Conservation (phyloP, 305 asterid species). For the Fraxinus sp. region DNA sequence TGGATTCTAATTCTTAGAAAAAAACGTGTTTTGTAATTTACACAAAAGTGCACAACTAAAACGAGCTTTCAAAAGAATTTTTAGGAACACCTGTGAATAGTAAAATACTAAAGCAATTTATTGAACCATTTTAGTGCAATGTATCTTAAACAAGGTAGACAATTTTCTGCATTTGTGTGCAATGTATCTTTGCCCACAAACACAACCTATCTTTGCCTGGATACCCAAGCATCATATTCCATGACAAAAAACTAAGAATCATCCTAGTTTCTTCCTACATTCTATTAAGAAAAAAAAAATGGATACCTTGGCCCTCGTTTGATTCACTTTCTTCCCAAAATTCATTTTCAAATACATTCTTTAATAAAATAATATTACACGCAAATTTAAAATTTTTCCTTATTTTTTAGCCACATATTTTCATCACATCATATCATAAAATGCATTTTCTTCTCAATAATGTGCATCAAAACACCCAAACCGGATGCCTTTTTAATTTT, state of each 20-base stretch:
- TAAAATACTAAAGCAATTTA: background rate
- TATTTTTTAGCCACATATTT: too few relatives aligned
- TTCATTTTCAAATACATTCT: too few relatives aligned
- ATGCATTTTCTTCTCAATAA: background rate
- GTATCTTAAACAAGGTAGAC: background rate
- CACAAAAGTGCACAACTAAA: background rate
- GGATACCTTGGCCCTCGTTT: too few relatives aligned
- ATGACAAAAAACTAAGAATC: background rate
- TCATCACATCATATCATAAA: background rate
- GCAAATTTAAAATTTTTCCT: too few relatives aligned
- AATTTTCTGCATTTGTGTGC: background rate
- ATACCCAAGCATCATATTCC: too few relatives aligned
- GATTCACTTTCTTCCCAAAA: too few relatives aligned
- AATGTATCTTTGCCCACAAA: background rate
- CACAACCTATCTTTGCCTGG: background rate
- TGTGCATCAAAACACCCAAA: too few relatives aligned
- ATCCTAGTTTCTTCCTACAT: background rate
- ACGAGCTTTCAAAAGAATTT: background rate
- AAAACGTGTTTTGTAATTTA: background rate
- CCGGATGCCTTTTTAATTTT: conserved; percentile 17
- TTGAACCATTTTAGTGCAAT: background rate
- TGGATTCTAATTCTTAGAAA: background rate
- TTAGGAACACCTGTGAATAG: background rate
- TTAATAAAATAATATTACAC: too few relatives aligned
- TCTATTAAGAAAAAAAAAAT: too few relatives aligned